phyloP scores from a whole-genome alignment of 1,284 basidiomycete genomes.

The Rhodotorula sp. region DNA sequence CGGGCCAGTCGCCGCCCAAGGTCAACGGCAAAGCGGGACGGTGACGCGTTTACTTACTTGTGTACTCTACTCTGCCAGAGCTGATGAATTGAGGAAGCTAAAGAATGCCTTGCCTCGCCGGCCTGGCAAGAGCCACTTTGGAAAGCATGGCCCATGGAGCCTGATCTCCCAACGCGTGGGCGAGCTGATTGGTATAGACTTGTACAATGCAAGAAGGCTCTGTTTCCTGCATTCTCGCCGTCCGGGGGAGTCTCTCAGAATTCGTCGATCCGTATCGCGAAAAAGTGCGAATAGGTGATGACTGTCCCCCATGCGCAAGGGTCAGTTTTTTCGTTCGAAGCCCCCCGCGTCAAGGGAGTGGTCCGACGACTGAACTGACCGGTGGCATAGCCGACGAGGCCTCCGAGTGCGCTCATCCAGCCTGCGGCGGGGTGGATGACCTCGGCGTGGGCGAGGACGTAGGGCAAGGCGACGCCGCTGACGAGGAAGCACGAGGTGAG shows the following conservation, averaged over 20 bases:
- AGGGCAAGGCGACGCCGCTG: conserved; percentile 87
- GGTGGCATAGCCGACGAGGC: conserved; percentile 91
- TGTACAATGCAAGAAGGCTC: not conserved
- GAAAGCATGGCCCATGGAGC: no score
- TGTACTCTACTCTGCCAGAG: no score
- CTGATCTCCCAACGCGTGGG: no score
- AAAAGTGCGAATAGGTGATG: conserved; percentile 38
- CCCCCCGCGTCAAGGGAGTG: no score
- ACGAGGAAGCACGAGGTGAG: conserved; percentile 83
- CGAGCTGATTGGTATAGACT: not conserved
- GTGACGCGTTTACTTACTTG: no score
- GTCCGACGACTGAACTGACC: conserved; percentile 48
- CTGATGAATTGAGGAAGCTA: no score
- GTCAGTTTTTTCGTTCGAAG: no score
- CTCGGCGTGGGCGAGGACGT: conserved; percentile 87
- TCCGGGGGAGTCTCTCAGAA: conserved; percentile 7
- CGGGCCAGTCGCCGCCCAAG: not conserved
- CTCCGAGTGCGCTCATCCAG: conserved; percentile 91
- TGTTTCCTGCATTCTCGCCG: not conserved
- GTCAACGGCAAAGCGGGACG: no score
- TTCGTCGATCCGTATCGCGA: conserved; percentile 35
- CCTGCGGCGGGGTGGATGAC: conserved; percentile 82
- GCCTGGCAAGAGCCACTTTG: no score
- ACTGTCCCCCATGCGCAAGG: conserved; percentile 2
- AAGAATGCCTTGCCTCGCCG: no score